Conservation (phyloP, 2,329 filamentous ascomycete genomes). For the Diaporthe caulivora region DNA sequence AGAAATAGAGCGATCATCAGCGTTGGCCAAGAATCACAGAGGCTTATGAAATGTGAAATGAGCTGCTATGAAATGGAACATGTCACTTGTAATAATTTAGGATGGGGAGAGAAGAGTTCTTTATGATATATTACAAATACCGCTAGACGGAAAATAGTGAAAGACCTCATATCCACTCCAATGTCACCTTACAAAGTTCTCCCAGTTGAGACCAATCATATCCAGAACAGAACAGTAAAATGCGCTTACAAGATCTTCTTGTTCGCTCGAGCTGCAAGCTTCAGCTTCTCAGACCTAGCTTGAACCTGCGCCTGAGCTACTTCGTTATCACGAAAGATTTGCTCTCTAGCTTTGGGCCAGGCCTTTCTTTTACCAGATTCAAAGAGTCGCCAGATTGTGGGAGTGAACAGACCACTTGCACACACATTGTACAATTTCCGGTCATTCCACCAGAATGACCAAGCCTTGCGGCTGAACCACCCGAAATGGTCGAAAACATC, state of each 20-base stretch:
- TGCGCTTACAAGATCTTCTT: constrained; percentile 7
- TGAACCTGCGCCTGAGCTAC: neutral
- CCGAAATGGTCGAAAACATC: constrained; percentile 36
- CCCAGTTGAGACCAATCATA: neutral
- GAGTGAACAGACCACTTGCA: constrained; percentile 27
- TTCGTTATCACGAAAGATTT: constrained; percentile 18
- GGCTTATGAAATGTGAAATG: too few relatives aligned
- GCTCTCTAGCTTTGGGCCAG: constrained; percentile 15
- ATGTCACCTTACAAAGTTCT: neutral
- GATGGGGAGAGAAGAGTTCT: too few relatives aligned
- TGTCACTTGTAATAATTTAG: too few relatives aligned
- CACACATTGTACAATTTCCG: constrained; percentile 35
- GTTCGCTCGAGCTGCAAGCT: neutral
- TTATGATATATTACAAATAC: neutral
- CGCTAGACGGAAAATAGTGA: neutral
- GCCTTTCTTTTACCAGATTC: constrained; percentile 30
- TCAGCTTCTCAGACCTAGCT: neutral
- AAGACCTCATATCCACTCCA: neutral
- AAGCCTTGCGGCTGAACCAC: constrained; percentile 34
- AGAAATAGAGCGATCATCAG: neutral
- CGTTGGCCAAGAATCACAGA: neutral
- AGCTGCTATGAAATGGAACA: too few relatives aligned
- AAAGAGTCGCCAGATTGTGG: constrained; percentile 33
- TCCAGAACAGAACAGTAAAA: neutral
- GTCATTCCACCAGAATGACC: constrained; percentile 38